These are phyloP conservation scores for Collybia mongolica DNA, from an alignment of 768 basidiomycete genomes.

Conservation along the genomic window DNA sequence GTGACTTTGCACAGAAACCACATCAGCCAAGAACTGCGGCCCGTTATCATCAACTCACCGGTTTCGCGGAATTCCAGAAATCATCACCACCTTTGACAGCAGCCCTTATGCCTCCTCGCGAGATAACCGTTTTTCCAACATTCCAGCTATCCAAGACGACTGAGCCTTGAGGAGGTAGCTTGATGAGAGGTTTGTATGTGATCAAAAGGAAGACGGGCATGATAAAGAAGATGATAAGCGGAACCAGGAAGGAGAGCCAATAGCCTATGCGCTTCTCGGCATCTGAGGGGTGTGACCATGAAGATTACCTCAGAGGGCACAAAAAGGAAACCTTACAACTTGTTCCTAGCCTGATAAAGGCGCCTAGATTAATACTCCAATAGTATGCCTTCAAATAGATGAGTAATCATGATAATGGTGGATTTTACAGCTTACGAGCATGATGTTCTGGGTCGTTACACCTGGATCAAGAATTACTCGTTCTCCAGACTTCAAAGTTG, in stretches of 20 bases:
- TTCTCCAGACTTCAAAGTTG: conserved; percentile 10
- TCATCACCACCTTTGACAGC: conserved; percentile 23
- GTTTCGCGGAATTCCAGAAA: conserved; percentile 24
- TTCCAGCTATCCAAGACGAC: conserved; percentile 27
- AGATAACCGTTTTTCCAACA: conserved; percentile 14
- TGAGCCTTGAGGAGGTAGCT: conserved; percentile 32
- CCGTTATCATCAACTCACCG: conserved; percentile 9
- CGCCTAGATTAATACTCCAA: conserved; percentile 15
- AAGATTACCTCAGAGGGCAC: background rate
- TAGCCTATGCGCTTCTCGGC: conserved; percentile 19
- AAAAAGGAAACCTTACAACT: conserved; percentile 5
- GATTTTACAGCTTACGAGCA: conserved; percentile 6
- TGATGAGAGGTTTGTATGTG: conserved; percentile 23
- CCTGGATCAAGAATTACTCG: conserved; percentile 15
- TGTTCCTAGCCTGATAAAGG: conserved; percentile 13
- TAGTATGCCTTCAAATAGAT: conserved; percentile 10
- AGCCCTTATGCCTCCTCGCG: conserved; percentile 11
- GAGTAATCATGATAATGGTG: background rate
- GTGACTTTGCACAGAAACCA: conserved; percentile 7
- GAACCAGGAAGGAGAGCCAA: conserved; percentile 24
- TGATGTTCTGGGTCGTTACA: conserved; percentile 15
- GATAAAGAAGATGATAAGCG: conserved; percentile 24
- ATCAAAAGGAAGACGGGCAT: conserved; percentile 29
- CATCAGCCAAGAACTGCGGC: background rate
- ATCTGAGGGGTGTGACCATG: conserved; percentile 1